Conservation (phyloP, 2,329 filamentous ascomycete genomes). For the Sporothrix humicola region DNA sequence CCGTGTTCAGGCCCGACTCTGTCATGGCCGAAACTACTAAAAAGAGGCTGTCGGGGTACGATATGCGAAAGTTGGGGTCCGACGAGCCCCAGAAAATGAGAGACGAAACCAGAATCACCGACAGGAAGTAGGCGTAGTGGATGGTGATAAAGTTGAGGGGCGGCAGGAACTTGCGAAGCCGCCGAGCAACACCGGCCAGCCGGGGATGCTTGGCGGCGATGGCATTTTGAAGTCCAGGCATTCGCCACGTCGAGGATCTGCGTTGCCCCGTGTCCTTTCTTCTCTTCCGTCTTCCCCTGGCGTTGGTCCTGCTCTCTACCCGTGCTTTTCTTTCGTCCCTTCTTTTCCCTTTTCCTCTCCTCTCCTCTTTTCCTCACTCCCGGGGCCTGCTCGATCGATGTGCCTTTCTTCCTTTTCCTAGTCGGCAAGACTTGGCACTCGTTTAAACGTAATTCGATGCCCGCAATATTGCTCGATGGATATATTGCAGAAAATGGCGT, state of each 20-base stretch:
- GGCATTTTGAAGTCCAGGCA: slow-evolving; percentile 30
- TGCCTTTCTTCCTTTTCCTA: not conserved
- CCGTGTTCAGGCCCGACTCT: slow-evolving; percentile 67
- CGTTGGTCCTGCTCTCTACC: not conserved
- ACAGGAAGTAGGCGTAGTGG: slow-evolving; percentile 70
- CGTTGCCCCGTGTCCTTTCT: not conserved
- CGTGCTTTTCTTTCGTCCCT: not conserved
- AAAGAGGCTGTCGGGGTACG: slow-evolving; percentile 69
- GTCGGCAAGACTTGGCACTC: no score
- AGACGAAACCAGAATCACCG: slow-evolving; percentile 59
- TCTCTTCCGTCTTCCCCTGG: no score
- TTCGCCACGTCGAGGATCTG: not conserved
- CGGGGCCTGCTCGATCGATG: not conserved
- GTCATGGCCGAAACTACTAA: slow-evolving; percentile 70
- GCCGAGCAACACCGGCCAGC: slow-evolving; percentile 12
- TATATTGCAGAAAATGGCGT: no score
- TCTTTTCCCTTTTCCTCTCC: not conserved
- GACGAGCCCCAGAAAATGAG: slow-evolving; percentile 65
- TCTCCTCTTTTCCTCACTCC: not conserved
- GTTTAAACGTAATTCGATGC: no score
- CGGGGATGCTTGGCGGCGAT: slow-evolving; percentile 34
- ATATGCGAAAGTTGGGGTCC: slow-evolving; percentile 56
- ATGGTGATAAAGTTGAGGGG: slow-evolving; percentile 66
- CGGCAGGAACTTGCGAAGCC: slow-evolving; percentile 42
- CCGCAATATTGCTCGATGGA: no score